phyloP scores from a whole-genome alignment of 768 basidiomycete genomes.

The Cubamyces sp. region DNA sequence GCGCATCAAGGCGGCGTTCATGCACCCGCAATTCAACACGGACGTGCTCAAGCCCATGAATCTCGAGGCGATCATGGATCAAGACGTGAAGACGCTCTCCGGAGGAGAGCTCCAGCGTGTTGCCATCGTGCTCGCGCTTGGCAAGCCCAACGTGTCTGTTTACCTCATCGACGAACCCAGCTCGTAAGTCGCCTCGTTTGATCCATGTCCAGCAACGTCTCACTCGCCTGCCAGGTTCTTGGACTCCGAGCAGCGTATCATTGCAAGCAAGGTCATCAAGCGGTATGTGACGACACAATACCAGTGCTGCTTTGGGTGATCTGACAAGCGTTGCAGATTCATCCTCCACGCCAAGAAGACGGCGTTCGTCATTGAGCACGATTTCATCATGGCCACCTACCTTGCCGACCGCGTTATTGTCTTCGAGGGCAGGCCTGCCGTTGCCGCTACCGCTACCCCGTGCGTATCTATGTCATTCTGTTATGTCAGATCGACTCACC shows the following conservation, averaged over 20 bases:
- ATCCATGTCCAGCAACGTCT: not conserved
- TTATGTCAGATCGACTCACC: not conserved
- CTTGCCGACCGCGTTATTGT: constrained; percentile 97
- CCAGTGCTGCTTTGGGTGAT: not conserved
- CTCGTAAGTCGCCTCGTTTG: constrained; percentile 48
- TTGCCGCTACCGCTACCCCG: constrained; percentile 89
- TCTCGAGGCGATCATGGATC: constrained; percentile 92
- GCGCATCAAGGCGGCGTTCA: constrained; percentile 92
- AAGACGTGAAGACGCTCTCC: constrained; percentile 96
- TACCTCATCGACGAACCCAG: constrained; percentile 97
- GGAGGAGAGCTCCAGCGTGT: constrained; percentile 99
- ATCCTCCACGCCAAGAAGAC: constrained; percentile 97
- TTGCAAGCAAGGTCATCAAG: constrained; percentile 97
- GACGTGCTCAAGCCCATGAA: constrained; percentile 99
- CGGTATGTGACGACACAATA: constrained; percentile 47
- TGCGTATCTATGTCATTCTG: constrained; percentile 43
- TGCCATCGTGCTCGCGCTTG: constrained; percentile 91
- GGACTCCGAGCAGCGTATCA: constrained; percentile 99
- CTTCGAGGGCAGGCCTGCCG: constrained; percentile 85
- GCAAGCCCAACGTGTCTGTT: constrained; percentile 82
- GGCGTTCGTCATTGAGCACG: constrained; percentile 99
- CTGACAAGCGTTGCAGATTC: constrained; percentile 53
- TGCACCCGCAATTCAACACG: constrained; percentile 99
- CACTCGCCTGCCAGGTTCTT: constrained; percentile 65
- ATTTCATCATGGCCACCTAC: constrained; percentile 99